Base-by-base conservation (phyloP, 2,329 filamentous ascomycete genomes). In the Ceratocystis ficicola region DNA sequence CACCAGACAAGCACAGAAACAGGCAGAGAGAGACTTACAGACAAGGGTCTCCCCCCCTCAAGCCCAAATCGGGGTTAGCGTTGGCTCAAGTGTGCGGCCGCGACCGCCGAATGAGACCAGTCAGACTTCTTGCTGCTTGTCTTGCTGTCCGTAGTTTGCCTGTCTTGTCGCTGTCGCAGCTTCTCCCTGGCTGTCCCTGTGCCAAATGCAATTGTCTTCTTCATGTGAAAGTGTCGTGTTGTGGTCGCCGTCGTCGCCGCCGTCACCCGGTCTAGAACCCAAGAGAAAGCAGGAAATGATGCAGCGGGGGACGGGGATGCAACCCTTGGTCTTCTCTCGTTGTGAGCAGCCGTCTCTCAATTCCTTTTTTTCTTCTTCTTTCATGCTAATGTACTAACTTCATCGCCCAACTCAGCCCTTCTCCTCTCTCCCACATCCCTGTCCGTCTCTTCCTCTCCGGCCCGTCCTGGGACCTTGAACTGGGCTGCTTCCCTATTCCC, bases 41-140 rank as follows among this genome's bases (percentile, higher is more conserved):
- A n/a, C 44, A 48, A 48, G 44, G 17, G 17, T 20, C 15, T 15
- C 44, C 15, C 44, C 5, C 44, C 25, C 10, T 44, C 60, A 15
- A 44, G n/a, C 36, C 60, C 60, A 10, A 62, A 44, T 30, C 17
- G 25, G 64, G 50, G 57, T 59, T 65, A 65, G 64, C 64, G 64
- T 52, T 22, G 64, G 17, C 64, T 62, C 44, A 65, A 36, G 44
- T 36, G n/a, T 62, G 57, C 55, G 64, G 44, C 64, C 64, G 64
- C 64, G 57, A 15, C 30, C n/a, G 48, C 57, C 57, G 64, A 57
- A 65, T 61, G 17, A 62, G 59, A 62, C 50, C 20, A 57, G 44
- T 28, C 52, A 44, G 41, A 44, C 28, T 55, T 44, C 41, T 25
- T 32, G 15, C 8, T 25, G 44, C 41, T 46, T 61, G 32, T 65